Evolutionary conservation across 2,329 filamentous ascomycete species (phyloP), one percentile per base, ranked within the genome.

Genomic region (Colletotrichum sp.): DNA sequence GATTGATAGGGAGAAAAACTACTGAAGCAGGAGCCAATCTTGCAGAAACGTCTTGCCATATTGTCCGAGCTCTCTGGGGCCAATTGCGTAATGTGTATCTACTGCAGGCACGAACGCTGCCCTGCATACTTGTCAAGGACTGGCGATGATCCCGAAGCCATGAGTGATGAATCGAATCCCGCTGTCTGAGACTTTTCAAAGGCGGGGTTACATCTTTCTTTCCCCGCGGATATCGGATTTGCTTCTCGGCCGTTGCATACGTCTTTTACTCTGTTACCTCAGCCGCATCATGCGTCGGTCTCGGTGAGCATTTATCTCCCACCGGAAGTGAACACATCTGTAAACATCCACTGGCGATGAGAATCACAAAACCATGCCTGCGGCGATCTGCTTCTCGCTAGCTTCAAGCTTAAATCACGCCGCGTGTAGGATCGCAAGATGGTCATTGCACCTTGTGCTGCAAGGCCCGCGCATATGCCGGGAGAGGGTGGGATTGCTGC

Each of bases 351-450:
- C 30, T 34, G 26, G 24, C 28, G n/a, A 63, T 16, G 9, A 18
- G 30, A 52, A 34, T 55, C 24, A 24, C 69, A 7, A 44, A 39
- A 32, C 2, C 12, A 69, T 70, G 52, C 62, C 44, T 72, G 72
- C 55, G 62, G 16, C 30, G 34, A 65, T 76, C 64, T 60, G 15
- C 55, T 26, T 39, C 18, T 13, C 63, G 21, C 63, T 18, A 60
- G 21, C 30, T 30, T 64, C 57, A 76, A 76, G 70, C 64, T 73
- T 76, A 69, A 73, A 73, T 60, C 28, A 15, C 9, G 30, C 59
- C 18, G n/a, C 49, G 30, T n/a, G 21, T 15, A 16, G 18, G 49
- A 65, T 32, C 65, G 26, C n/a, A 28, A 6, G 6, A 21, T 36
- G 64, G 70, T 10, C 64, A 16, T 18, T 59, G 70, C 70, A 63